phyloP scores from a whole-genome alignment of 176 grass and related monocot species.

The Aegilops bicornis region DNA sequence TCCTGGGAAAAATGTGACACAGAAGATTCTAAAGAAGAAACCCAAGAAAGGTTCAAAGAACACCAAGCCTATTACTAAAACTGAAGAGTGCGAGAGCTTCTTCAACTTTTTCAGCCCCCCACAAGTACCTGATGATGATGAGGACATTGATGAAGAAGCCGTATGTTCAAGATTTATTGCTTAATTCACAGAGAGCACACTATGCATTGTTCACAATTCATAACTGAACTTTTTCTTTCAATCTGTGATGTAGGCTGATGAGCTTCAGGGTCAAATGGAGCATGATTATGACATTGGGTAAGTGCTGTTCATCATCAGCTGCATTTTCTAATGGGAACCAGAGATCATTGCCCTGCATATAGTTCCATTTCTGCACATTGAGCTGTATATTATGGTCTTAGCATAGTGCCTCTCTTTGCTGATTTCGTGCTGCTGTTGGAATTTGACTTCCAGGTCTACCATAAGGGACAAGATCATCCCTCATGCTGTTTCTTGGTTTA shows the following conservation, averaged over 20 bases:
- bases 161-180: conserved; percentile 40
- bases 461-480: conserved; percentile 97
- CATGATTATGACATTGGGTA: conserved; percentile 94
- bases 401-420: not conserved
- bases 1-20: conserved; percentile 80
- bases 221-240: not conserved
- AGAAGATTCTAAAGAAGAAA: conserved; percentile 94
- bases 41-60: conserved; percentile 94
- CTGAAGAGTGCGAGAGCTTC: conserved; percentile 89
- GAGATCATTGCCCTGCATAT: not conserved
- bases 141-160: conserved; percentile 83
- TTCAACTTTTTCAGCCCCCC: conserved; percentile 97
- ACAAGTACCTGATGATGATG: conserved; percentile 77
- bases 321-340: not conserved
- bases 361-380: not conserved
- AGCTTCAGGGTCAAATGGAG: conserved; percentile 90
- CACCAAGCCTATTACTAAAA: conserved; percentile 80
- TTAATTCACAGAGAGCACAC: not conserved
- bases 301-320: not conserved
- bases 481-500: conserved; percentile 90
- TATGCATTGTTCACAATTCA: not conserved
- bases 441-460: conserved; percentile 48
- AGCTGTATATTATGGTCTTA: not conserved
- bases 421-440: not conserved
- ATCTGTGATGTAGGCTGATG: conserved; percentile 59